phyloP scores from a whole-genome alignment of 1,284 basidiomycete species.

The Cutaneotrichosporon sp. region DNA sequence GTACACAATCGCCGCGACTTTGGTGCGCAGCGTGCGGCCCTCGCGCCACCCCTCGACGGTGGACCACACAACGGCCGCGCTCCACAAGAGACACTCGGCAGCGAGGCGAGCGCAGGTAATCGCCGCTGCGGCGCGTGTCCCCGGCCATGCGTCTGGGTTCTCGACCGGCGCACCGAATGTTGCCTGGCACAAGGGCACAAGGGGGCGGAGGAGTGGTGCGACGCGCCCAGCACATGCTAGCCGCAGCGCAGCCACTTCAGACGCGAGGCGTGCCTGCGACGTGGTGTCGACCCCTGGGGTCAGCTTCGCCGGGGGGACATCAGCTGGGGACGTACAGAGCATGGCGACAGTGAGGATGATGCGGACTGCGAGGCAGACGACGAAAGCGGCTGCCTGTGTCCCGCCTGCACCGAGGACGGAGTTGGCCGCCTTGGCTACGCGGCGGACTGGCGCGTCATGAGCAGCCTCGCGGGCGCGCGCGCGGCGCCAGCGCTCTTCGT shows the following conservation, averaged over 20 bases:
- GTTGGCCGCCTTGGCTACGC: slow-evolving; percentile 16
- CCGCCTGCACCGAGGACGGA: slow-evolving; percentile 5
- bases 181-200: not conserved
- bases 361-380: slow-evolving; percentile 12
- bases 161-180: not conserved
- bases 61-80: slow-evolving; percentile 20
- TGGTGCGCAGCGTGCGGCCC: slow-evolving; percentile 22
- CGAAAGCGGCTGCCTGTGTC: slow-evolving; percentile 7
- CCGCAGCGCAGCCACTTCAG: not conserved
- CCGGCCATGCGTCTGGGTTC: not conserved
- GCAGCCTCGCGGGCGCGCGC: slow-evolving; percentile 26
- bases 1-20: slow-evolving; percentile 21
- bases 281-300: slow-evolving; percentile 5
- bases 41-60: slow-evolving; percentile 21
- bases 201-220: not conserved
- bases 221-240: slow-evolving; percentile 1
- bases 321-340: slow-evolving; percentile 15
- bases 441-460: slow-evolving; percentile 25
- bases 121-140: not conserved
- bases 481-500: slow-evolving; percentile 26
- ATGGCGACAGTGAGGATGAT: slow-evolving; percentile 13
- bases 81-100: slow-evolving; percentile 19
- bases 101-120: not conserved
- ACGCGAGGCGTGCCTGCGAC: not conserved
- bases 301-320: not conserved